These are phyloP conservation scores for Dalbergia cultrata DNA, from an alignment of 306 rosid genomes.

Conservation along the genomic window DNA sequence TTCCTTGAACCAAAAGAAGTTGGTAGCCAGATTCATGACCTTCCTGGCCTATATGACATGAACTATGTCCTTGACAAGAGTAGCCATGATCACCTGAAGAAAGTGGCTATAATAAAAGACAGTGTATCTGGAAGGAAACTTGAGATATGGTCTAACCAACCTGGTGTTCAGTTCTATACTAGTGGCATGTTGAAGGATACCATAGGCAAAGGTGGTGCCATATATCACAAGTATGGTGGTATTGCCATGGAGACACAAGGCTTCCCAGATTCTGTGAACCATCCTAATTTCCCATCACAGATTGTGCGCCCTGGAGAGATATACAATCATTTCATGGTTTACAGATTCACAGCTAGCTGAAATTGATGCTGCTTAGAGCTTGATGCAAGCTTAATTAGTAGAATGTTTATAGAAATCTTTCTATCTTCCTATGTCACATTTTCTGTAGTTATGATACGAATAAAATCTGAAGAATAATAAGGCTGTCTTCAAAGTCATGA, in stretches of 20 bases:
- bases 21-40: constrained; percentile 51
- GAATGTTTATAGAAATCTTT: no score
- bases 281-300: constrained; percentile 65
- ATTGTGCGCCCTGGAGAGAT: constrained; percentile 64
- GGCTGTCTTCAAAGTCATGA: background rate
- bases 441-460: background rate
- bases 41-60: constrained; percentile 68
- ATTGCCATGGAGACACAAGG: constrained; percentile 74
- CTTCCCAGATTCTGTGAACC: constrained; percentile 68
- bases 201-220: constrained; percentile 62
- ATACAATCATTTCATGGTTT: constrained; percentile 67
- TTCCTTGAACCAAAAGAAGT: constrained; percentile 59
- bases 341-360: constrained; percentile 59
- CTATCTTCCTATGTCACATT: background rate
- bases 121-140: constrained; percentile 64
- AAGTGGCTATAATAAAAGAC: constrained; percentile 55
- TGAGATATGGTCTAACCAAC: constrained; percentile 73
- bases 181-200: constrained; percentile 52
- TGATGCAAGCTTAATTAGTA: no score
- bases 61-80: constrained; percentile 63
- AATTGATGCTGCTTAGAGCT: background rate
- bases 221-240: constrained; percentile 49
- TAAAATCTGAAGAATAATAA: background rate
- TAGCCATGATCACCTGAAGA: constrained; percentile 35
- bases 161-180: constrained; percentile 70